Evolutionary conservation across 192 early-diverging fungal genomes (phyloP).

Genomic region (Backusella australiensis): DNA sequence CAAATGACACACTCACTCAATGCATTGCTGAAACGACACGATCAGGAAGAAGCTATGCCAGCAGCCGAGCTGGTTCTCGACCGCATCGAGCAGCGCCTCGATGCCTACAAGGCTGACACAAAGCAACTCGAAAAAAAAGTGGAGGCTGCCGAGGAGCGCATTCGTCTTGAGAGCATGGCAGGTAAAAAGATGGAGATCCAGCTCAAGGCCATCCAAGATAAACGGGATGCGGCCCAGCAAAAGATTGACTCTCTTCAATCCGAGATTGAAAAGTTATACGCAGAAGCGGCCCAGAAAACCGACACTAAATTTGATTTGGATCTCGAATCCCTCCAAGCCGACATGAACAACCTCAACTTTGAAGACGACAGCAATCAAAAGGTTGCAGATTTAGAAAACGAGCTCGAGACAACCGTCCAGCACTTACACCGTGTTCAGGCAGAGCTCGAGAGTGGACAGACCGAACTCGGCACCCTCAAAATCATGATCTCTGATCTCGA

Average conservation of each 20-base stretch:
- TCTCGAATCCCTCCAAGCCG: conserved; percentile 10
- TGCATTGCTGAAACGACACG: conserved; percentile 22
- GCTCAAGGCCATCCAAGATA: conserved; percentile 18
- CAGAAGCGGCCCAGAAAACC: background rate
- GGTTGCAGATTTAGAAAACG: conserved; percentile 3
- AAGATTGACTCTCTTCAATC: background rate
- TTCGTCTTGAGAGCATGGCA: conserved; percentile 9
- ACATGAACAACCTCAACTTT: conserved; percentile 10
- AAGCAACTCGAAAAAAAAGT: conserved; percentile 37
- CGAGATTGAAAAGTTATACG: background rate
- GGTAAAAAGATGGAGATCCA: conserved; percentile 31
- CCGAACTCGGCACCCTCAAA: conserved; percentile 6
- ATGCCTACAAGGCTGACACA: conserved; percentile 29
- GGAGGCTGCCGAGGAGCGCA: conserved; percentile 33
- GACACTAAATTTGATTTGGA: background rate
- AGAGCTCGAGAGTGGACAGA: background rate
- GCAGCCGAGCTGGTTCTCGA: conserved; percentile 13
- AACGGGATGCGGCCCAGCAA: conserved; percentile 12
- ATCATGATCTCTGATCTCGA: conserved; percentile 29
- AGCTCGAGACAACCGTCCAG: background rate
- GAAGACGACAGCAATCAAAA: conserved; percentile 3
- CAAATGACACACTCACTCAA: conserved; percentile 33
- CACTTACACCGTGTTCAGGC: background rate
- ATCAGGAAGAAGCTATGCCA: background rate
- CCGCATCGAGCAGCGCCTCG: conserved; percentile 30